Evolutionary conservation across 78 protist genomes (phyloP), one percentile per base, ranked within the genome.

Genomic region (Guillardia theta): DNA sequence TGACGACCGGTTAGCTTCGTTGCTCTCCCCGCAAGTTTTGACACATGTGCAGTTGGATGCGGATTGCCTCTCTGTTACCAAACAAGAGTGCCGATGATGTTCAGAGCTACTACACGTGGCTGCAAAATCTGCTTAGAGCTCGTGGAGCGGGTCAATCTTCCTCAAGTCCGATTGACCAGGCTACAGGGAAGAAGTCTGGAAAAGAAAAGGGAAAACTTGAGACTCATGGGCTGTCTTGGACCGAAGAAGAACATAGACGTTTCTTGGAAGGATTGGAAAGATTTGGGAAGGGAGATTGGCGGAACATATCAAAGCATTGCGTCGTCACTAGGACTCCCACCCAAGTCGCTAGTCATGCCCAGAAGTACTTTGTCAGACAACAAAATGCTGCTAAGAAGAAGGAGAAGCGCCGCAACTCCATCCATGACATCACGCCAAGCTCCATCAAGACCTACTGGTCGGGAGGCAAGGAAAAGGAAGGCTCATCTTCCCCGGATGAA

Each of bases 281-380:
- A 24, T 76, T 76, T 44, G 87, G 87, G 39, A 76, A 76, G 87
- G 87, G 87, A 12, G 87, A 76, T 44, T 76, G 87, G 87, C 87
- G 87, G 12, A 76, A 37, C 87, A 76, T 76, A 4, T 12, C 87
- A 15, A 76, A 37, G 43, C 43, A 76, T 44, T 76, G 36, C 87
- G 87, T 76, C 30, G 47, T 37, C 47, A 22, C 87, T 27, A 37
- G 87, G 39, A 76, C 87, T 27, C 87, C 87, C 30, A 37, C 43
- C 1, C 87, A 76, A 44, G 43, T 76, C 39, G 87, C 87, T 24
- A 22, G 39, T 24, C 87, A 76, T 27, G 87, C 87, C 48, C 87
- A 76, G 87, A 76, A 76, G 87, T 76, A 22, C 87, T 76, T 76
- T 12, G 47, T 76, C 48, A 37, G 87, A 30, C 70, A 58, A 30